These are phyloP conservation scores for Ustilago sp. DNA, from an alignment of 1,284 basidiomycete genomes.

Conservation along the genomic window DNA sequence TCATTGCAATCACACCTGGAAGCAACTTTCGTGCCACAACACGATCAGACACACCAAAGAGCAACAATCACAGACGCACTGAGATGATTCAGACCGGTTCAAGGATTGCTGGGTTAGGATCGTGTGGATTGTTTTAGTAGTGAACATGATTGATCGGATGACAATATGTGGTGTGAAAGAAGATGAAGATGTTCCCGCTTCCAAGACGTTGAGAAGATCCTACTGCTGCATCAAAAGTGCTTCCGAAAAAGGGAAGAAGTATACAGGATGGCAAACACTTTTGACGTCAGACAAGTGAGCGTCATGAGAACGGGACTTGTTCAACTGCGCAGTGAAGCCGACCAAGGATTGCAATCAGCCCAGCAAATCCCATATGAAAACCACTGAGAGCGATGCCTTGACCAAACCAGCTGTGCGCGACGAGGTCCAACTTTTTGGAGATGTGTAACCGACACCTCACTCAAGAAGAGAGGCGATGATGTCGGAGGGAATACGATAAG, in stretches of 20 bases:
- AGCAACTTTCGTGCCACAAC: not conserved
- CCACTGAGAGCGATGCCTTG: constrained; percentile 16
- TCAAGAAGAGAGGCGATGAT: constrained; percentile 1
- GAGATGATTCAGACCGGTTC: constrained; percentile 22
- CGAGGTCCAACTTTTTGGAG: constrained; percentile 24
- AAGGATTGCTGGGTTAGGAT: constrained; percentile 24
- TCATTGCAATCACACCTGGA: not conserved
- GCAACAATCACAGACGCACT: not conserved
- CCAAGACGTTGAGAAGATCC: not conserved
- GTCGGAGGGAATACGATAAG: constrained; percentile 29
- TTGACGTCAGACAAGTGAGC: not conserved
- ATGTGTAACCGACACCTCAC: not conserved
- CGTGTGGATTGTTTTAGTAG: constrained; percentile 2
- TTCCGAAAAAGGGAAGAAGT: constrained; percentile 13
- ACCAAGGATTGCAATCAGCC: constrained; percentile 17
- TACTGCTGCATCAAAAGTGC: constrained; percentile 7
- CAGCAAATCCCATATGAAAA: constrained; percentile 34
- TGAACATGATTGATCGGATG: constrained; percentile 14
- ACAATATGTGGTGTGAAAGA: constrained; percentile 12
- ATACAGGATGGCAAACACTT: constrained; percentile 21
- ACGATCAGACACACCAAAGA: not conserved
- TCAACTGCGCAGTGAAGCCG: constrained; percentile 13
- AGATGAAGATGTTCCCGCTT: not conserved
- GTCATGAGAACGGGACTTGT: not conserved
- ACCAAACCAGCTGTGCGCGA: constrained; percentile 12